These are phyloP conservation scores for Litsea cubeba DNA, from an alignment of 164 flowering plant species.

Conservation along the genomic window DNA sequence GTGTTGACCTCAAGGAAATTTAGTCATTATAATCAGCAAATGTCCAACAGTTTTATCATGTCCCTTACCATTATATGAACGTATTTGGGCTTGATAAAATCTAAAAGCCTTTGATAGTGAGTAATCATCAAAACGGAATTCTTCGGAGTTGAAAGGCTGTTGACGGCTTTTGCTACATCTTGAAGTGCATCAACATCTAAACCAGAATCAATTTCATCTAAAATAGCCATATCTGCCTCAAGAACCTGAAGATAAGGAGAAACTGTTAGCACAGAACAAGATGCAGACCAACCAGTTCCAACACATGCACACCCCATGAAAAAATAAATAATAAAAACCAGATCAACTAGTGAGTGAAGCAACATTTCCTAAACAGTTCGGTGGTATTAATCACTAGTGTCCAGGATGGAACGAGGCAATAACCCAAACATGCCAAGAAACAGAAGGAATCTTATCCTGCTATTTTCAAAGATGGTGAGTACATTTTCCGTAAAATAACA, in stretches of 20 bases:
- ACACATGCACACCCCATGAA: no score
- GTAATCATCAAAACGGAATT: slow-evolving; percentile 92
- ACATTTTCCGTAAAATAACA: no score
- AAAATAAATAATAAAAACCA: no score
- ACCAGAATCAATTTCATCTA: slow-evolving; percentile 98
- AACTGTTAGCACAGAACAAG: background rate
- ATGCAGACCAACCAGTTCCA: background rate
- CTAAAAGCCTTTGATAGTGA: slow-evolving; percentile 84
- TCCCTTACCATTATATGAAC: slow-evolving; percentile 86
- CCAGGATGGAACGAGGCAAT: no score
- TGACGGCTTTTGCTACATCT: slow-evolving; percentile 89
- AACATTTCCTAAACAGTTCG: no score
- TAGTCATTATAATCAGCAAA: background rate
- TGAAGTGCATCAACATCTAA: slow-evolving; percentile 96
- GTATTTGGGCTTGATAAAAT: slow-evolving; percentile 62
- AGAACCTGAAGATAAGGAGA: slow-evolving; percentile 52
- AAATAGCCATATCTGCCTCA: slow-evolving; percentile 87
- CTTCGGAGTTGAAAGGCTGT: slow-evolving; percentile 59
- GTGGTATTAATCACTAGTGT: no score
- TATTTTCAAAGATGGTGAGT: no score
- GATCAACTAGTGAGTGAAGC: no score
- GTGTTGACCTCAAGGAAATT: background rate
- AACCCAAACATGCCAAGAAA: no score
- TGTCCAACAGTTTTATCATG: background rate
- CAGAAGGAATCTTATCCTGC: no score